phyloP scores from a whole-genome alignment of 768 basidiomycete genomes.

The Lactarius vividus region DNA sequence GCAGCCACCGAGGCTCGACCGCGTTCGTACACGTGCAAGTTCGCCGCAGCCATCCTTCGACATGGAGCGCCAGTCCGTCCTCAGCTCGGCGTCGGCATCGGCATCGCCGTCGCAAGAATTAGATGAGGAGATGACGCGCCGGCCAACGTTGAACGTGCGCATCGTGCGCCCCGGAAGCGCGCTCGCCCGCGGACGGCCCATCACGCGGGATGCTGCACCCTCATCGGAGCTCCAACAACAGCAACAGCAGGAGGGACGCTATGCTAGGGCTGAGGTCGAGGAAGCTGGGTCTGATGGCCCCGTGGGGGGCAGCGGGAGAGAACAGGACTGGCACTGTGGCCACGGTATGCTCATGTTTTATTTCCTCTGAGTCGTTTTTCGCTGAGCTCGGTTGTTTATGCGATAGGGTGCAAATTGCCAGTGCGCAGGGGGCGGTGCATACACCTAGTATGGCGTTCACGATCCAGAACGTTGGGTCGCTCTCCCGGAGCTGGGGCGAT shows the following conservation, averaged over 20 bases:
- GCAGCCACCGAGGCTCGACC: constrained; percentile 5
- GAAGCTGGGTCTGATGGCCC: background rate
- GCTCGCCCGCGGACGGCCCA: constrained; percentile 25
- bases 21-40: constrained; percentile 29
- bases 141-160: constrained; percentile 34
- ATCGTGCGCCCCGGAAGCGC: constrained; percentile 32
- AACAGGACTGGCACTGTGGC: background rate
- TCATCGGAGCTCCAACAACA: background rate
- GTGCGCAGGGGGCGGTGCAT: background rate
- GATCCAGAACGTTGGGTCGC: constrained; percentile 35
- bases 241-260: background rate
- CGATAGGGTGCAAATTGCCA: background rate
- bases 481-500: constrained; percentile 37
- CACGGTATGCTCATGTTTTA: background rate
- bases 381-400: background rate
- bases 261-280: background rate
- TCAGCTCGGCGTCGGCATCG: constrained; percentile 33
- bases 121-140: constrained; percentile 32
- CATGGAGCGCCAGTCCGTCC: constrained; percentile 31
- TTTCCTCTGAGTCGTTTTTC: background rate
- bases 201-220: constrained; percentile 10
- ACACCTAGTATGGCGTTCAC: constrained; percentile 27
- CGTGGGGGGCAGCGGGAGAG: background rate
- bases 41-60: constrained; percentile 33
- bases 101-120: constrained; percentile 35